Evolutionary conservation across 768 basidiomycete species (phyloP).

Genomic region (Boletus coccyginus): DNA sequence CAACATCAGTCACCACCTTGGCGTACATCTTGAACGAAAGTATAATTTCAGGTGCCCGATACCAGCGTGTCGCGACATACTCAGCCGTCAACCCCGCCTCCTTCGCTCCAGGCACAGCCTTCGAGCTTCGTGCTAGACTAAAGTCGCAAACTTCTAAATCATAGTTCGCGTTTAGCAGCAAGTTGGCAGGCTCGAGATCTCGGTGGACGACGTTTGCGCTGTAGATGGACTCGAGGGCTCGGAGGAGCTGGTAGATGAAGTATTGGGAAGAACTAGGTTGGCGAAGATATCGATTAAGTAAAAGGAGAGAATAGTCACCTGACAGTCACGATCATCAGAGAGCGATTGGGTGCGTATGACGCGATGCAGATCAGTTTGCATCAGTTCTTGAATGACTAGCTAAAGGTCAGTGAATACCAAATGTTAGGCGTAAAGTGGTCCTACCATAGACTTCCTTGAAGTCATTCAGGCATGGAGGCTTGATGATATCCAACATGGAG

Average conservation of each 20-base stretch:
- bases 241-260: conserved; percentile 80
- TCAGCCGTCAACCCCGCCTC: conserved; percentile 73
- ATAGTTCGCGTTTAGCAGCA: conserved; percentile 86
- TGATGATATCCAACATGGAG: conserved; percentile 87
- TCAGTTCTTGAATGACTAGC: conserved; percentile 79
- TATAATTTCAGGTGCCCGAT: conserved; percentile 94
- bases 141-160: conserved; percentile 91
- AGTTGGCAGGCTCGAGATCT: conserved; percentile 83
- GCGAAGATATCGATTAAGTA: neutral
- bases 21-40: conserved; percentile 89
- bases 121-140: conserved; percentile 68
- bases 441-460: conserved; percentile 89
- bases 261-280: conserved; percentile 43
- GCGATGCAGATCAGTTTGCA: conserved; percentile 89
- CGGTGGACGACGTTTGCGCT: conserved; percentile 79
- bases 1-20: conserved; percentile 37
- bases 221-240: conserved; percentile 87
- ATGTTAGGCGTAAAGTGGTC: conserved; percentile 18
- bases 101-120: conserved; percentile 46
- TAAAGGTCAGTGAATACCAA: conserved; percentile 5
- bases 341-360: conserved; percentile 89
- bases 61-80: conserved; percentile 92
- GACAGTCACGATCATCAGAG: conserved; percentile 88
- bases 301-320: conserved; percentile 40
- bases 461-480: conserved; percentile 65